phyloP scores from a whole-genome alignment of 306 rosid genomes.

The Hippophae gyantsensis region DNA sequence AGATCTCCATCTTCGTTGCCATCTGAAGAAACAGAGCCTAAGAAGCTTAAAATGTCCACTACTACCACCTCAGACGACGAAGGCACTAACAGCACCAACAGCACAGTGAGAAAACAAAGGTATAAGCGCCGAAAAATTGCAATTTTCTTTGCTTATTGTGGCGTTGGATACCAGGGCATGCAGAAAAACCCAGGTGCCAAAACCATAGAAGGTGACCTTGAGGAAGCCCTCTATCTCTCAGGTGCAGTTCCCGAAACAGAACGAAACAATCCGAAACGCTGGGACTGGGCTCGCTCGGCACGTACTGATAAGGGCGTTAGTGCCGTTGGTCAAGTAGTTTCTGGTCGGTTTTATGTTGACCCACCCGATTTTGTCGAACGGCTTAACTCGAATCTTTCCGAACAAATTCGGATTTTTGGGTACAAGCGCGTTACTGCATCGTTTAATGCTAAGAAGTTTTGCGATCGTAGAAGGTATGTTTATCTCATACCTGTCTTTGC shows the following conservation, averaged over 20 bases:
- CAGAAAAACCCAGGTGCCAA: conserved; percentile 97
- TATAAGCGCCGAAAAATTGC: conserved; percentile 83
- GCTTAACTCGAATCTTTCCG: conserved; percentile 61
- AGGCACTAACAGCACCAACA: conserved; percentile 19
- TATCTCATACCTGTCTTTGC: conserved; percentile 82
- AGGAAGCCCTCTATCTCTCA: conserved; percentile 66
- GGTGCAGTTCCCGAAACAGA: conserved; percentile 83
- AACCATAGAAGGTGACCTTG: conserved; percentile 91
- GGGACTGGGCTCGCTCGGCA: conserved; percentile 92
- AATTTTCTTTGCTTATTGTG: conserved; percentile 84
- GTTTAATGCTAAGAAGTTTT: conserved; percentile 83
- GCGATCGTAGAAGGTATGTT: conserved; percentile 90
- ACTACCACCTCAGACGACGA: conserved; percentile 70
- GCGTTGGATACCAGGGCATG: conserved; percentile 96
- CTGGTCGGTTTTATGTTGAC: conserved; percentile 82
- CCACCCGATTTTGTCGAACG: conserved; percentile 89
- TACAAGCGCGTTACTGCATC: conserved; percentile 77
- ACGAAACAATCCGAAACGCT: conserved; percentile 55
- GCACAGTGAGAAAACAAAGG: conserved; percentile 29
- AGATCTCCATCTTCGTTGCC: conserved; percentile 30
- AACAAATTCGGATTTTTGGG: conserved; percentile 80
- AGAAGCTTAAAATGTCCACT: conserved; percentile 75
- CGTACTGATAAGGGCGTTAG: conserved; percentile 95
- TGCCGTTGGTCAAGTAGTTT: conserved; percentile 93
- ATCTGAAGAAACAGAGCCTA: conserved; percentile 42